A percentile compares a stretch with the other conserved stretches of the same genome.
These are phyloP conservation scores for Melampsora larici-populina DNA, from an alignment of 1,284 basidiomycete genomes.

Conservation along the genomic window DNA sequence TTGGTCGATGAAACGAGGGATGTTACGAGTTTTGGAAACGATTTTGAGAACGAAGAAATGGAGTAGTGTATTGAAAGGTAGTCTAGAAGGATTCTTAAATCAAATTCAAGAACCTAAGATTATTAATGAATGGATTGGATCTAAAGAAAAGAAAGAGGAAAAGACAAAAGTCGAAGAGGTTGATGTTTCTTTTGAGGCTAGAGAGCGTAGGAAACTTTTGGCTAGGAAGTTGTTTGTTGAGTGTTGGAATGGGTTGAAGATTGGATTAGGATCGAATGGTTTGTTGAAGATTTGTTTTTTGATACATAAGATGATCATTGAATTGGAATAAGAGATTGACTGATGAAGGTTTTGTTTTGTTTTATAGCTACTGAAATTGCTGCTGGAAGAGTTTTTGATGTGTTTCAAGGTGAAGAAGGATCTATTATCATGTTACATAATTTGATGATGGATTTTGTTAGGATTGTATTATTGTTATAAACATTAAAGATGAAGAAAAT, in stretches of 20 bases:
- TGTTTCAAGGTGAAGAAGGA: slow-evolving; percentile 29
- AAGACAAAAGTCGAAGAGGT: background rate
- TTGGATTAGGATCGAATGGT: slow-evolving; percentile 41
- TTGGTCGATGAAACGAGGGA: slow-evolving; percentile 40
- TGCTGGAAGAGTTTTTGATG: slow-evolving; percentile 28
- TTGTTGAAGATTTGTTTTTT: background rate
- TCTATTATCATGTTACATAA: slow-evolving; percentile 26
- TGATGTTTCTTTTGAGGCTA: background rate
- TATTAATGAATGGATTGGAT: background rate
- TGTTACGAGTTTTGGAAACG: slow-evolving; percentile 32
- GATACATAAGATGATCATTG: too few relatives aligned
- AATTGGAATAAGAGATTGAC: background rate
- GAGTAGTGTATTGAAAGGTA: slow-evolving; percentile 6
- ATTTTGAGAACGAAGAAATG: slow-evolving; percentile 28
- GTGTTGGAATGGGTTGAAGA: slow-evolving; percentile 27
- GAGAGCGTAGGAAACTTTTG: background rate
- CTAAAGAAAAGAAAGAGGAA: background rate
- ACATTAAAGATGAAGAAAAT: too few relatives aligned
- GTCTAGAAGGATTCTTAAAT: slow-evolving; percentile 5
- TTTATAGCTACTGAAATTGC: slow-evolving; percentile 27
- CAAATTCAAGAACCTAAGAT: slow-evolving; percentile 7
- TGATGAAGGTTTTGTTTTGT: background rate
- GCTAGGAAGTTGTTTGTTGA: slow-evolving; percentile 25
- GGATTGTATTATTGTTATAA: slow-evolving; percentile 31
- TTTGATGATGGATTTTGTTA: slow-evolving; percentile 27